These are phyloP conservation scores for Claviceps paspali DNA, from an alignment of 2,329 filamentous ascomycete genomes.

Conservation along the genomic window DNA sequence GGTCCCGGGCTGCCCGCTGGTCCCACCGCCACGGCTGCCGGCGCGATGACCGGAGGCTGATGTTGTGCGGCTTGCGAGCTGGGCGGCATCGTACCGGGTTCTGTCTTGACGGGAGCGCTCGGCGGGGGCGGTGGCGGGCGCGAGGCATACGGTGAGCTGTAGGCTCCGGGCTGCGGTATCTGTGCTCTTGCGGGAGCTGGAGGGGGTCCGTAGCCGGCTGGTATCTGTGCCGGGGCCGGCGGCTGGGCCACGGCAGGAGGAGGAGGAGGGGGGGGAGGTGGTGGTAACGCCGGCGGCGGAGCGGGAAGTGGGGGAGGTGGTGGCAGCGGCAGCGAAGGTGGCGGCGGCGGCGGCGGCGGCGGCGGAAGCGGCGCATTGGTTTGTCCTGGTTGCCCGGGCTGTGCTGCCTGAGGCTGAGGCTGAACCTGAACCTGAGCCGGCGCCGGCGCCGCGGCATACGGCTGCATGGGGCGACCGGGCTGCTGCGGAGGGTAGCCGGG, in stretches of 20 bases:
- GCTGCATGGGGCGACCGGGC: conserved; percentile 16
- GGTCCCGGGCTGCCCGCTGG: conserved; percentile 3
- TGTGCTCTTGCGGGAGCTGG: conserved; percentile 21
- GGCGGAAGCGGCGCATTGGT: conserved; percentile 9
- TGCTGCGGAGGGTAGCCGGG: conserved; percentile 18
- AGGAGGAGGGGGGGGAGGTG: background rate
- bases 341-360: background rate
- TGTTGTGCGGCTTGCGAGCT: conserved; percentile 8
- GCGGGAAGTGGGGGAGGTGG: background rate
- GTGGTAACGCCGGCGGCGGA: background rate
- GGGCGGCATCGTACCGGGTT: conserved; percentile 12
- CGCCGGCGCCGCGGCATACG: conserved; percentile 9
- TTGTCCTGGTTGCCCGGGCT: conserved; percentile 13
- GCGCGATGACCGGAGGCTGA: conserved; percentile 3
- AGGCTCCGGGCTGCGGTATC: conserved; percentile 17
- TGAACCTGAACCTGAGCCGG: conserved; percentile 6
- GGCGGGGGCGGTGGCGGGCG: conserved; percentile 17
- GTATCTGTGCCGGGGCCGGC: conserved; percentile 19
- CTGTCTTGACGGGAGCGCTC: conserved; percentile 14
- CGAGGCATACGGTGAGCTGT: conserved; percentile 23
- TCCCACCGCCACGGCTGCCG: conserved; percentile 1
- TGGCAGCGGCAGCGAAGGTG: background rate
- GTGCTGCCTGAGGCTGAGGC: conserved; percentile 8
- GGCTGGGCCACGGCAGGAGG: conserved; percentile 12
- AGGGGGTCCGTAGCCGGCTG: conserved; percentile 19